Evolutionary conservation across 371 early-diverging fungal genomes (phyloP).

Genomic region (Syncephalastrum contaminatum): DNA sequence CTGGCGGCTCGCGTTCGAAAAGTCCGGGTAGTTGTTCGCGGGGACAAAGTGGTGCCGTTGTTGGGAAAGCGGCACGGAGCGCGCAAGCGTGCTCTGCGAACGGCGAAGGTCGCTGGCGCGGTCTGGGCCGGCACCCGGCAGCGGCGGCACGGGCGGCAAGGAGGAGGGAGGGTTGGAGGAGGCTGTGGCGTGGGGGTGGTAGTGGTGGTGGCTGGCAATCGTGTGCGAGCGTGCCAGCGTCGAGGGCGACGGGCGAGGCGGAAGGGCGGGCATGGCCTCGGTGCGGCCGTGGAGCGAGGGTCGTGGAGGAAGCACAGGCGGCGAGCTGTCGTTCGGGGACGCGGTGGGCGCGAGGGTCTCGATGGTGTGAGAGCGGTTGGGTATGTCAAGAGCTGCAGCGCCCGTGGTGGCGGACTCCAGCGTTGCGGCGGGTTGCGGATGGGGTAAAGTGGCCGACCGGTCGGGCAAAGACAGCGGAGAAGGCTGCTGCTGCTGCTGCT

Average conservation of each 20-base stretch:
- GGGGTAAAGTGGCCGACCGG: too few relatives aligned
- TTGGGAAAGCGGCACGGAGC: too few relatives aligned
- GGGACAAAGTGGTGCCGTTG: too few relatives aligned
- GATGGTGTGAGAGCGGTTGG: conserved; percentile 1
- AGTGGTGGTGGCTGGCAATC: conserved; percentile 1
- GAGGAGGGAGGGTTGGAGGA: too few relatives aligned
- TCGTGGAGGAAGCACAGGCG: conserved; percentile 17
- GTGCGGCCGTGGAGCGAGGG: conserved; percentile 2
- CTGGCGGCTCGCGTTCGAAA: conserved; percentile 21
- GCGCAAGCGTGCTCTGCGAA: too few relatives aligned
- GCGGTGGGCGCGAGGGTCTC: not conserved
- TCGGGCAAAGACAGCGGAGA: not conserved
- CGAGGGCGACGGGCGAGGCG: conserved; percentile 39
- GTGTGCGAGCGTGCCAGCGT: conserved; percentile 40
- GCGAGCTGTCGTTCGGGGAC: conserved; percentile 2
- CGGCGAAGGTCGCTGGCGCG: too few relatives aligned
- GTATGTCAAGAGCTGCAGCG: not conserved
- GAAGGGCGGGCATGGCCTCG: conserved; percentile 30
- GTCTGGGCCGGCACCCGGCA: too few relatives aligned
- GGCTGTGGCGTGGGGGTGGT: not conserved
- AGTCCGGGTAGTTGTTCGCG: conserved; percentile 21
- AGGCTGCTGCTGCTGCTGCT: not conserved
- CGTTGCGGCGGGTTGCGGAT: too few relatives aligned
- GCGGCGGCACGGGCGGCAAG: too few relatives aligned
- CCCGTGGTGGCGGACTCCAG: not conserved